phyloP scores from a whole-genome alignment of 257 asterid species.

The Coffea eugenioides region DNA sequence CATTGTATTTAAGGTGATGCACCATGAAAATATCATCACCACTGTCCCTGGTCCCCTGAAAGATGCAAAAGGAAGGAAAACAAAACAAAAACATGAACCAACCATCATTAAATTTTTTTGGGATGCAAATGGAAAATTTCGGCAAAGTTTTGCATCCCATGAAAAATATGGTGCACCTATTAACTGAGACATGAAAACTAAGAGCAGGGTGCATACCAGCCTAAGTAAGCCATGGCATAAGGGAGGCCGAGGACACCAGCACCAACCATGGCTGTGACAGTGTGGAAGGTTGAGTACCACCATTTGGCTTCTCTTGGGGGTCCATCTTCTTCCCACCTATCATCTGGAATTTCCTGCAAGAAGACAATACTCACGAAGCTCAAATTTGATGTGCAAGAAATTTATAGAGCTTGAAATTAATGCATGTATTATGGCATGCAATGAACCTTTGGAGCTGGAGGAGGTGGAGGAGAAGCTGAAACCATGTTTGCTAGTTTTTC shows the following conservation, averaged over 20 bases:
- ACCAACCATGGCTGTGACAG: conserved; percentile 92
- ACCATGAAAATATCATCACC: conserved; percentile 73
- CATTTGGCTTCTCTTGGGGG: conserved; percentile 79
- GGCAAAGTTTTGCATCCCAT: background rate
- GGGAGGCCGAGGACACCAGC: conserved; percentile 91
- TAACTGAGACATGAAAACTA: background rate
- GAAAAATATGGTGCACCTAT: background rate
- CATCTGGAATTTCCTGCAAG: conserved; percentile 54
- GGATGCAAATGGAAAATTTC: background rate
- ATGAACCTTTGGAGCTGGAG: conserved; percentile 48
- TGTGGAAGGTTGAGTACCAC: conserved; percentile 97
- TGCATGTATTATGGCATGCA: background rate
- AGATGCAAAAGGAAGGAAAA: background rate
- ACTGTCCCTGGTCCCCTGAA: conserved; percentile 83
- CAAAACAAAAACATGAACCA: background rate
- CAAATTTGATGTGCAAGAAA: background rate
- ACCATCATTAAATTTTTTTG: background rate
- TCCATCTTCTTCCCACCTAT: conserved; percentile 40
- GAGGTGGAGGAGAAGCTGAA: conserved; percentile 40
- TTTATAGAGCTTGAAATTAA: background rate
- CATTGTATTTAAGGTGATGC: conserved; percentile 78
- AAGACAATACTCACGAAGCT: background rate
- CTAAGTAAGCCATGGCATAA: conserved; percentile 83
- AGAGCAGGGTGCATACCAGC: conserved; percentile 44
- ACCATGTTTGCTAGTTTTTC: conserved; percentile 35